Evolutionary conservation across 352 stramenopile genomes (phyloP).

Genomic region (Phytophthora rubi): DNA sequence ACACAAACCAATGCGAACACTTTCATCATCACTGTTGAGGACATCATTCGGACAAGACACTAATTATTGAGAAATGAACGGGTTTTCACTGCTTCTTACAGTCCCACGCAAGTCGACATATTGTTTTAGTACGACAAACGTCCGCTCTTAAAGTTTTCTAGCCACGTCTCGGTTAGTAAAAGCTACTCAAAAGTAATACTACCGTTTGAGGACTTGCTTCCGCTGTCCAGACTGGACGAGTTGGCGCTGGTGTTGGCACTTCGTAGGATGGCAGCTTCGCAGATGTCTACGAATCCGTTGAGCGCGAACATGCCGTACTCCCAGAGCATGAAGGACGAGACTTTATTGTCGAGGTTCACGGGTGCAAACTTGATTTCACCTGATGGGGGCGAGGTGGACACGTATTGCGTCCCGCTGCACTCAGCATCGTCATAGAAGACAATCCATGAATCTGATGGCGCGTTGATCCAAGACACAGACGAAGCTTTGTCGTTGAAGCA

Average conservation of each 20-base stretch:
- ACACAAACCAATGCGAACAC: neutral
- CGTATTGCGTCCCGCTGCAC: conserved; percentile 21
- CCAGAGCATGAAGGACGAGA: conserved; percentile 45
- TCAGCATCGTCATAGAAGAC: conserved; percentile 32
- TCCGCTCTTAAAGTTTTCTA: neutral
- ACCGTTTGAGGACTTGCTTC: neutral
- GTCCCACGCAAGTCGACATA: neutral
- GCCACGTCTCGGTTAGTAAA: neutral
- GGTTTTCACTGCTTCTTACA: too few relatives aligned
- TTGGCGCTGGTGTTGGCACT: neutral
- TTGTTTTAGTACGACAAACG: neutral
- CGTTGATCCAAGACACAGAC: conserved; percentile 31
- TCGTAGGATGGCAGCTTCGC: conserved; percentile 10
- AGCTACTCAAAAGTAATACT: neutral
- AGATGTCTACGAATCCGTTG: conserved; percentile 25
- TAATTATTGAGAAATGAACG: too few relatives aligned
- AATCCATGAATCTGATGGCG: conserved; percentile 14
- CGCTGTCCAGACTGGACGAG: neutral
- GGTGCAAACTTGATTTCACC: conserved; percentile 28
- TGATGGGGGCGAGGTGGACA: conserved; percentile 5
- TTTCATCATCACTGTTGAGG: too few relatives aligned
- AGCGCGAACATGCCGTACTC: conserved; percentile 20
- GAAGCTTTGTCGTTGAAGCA: conserved; percentile 36
- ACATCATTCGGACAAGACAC: too few relatives aligned
- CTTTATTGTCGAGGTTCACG: conserved; percentile 26